phyloP scores from a whole-genome alignment of 257 asterid genomes.

The Nicotiana sylvestris region DNA sequence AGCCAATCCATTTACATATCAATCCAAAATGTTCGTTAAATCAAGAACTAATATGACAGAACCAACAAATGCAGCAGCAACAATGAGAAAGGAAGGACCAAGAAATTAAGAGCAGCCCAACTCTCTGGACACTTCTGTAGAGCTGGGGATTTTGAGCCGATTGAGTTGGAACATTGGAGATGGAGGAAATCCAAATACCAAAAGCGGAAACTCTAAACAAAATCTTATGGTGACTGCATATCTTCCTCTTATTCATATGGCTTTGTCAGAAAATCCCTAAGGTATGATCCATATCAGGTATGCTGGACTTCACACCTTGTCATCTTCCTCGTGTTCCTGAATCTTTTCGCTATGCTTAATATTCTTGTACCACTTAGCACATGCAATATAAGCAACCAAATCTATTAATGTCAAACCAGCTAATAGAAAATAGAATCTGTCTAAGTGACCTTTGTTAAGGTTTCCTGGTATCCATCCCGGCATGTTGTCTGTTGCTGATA shows the following conservation, averaged over 20 bases:
- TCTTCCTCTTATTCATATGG: conserved; percentile 11
- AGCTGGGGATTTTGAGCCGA: background rate
- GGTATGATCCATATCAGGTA: background rate
- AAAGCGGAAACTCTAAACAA: background rate
- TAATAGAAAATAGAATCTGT: conserved; percentile 70
- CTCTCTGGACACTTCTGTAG: background rate
- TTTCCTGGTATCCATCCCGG: conserved; percentile 96
- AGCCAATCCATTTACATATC: conserved; percentile 4
- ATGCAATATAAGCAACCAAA: conserved; percentile 50
- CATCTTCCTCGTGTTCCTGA: conserved; percentile 24
- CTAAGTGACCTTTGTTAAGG: conserved; percentile 83
- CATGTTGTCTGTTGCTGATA: conserved; percentile 62
- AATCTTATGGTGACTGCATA: background rate
- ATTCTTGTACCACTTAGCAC: conserved; percentile 70
- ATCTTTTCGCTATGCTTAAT: conserved; percentile 49
- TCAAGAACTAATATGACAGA: background rate
- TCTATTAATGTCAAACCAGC: conserved; percentile 70
- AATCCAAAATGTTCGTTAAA: background rate
- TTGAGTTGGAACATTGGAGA: background rate
- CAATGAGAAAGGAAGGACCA: background rate
- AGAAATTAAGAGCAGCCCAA: background rate
- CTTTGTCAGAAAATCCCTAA: background rate
- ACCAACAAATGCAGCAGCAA: background rate
- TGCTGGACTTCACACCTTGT: conserved; percentile 30
- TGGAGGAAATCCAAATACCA: background rate